Percentiles rank a stretch among this genome's conserved stretches.
phyloP scores from a whole-genome alignment of 2,329 filamentous ascomycete genomes.

The Colletotrichum chlorophyti region DNA sequence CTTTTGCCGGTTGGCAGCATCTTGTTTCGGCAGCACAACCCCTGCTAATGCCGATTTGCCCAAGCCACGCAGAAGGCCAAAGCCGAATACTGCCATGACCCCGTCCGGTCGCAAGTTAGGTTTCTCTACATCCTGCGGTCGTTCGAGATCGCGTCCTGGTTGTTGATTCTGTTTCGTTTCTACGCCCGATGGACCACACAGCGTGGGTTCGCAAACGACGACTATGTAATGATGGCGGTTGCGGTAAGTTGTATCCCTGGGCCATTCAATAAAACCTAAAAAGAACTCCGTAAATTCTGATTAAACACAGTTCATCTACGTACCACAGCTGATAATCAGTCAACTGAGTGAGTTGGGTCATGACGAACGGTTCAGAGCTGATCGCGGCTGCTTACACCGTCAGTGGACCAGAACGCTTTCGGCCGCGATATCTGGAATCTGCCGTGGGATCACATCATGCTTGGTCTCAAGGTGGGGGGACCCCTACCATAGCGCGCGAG shows the following conservation, averaged over 20 bases:
- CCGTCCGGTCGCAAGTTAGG: background rate
- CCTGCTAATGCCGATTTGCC: background rate
- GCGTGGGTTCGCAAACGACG: background rate
- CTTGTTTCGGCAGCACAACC: too few relatives aligned
- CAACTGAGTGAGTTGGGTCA: conserved; percentile 2
- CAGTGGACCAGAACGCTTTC: conserved; percentile 8
- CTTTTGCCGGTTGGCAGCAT: background rate
- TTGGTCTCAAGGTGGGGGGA: background rate
- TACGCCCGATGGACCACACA: background rate
- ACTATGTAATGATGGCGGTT: conserved; percentile 3
- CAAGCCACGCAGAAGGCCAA: conserved; percentile 8
- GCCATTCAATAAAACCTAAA: background rate
- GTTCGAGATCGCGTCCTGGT: background rate
- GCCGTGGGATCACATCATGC: conserved; percentile 8
- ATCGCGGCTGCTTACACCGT: background rate
- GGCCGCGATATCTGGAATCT: conserved; percentile 9
- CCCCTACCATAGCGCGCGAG: too few relatives aligned
- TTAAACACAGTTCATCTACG: background rate
- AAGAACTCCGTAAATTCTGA: background rate
- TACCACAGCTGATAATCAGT: background rate
- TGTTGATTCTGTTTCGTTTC: conserved; percentile 1
- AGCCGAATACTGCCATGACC: background rate
- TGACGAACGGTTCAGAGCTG: background rate
- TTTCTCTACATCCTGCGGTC: conserved; percentile 5
- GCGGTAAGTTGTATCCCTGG: too few relatives aligned